Evolutionary conservation across 805 yeast genomes (phyloP), one percentile per base, ranked within the genome.

Genomic region (Teunomyces gatunensis): DNA sequence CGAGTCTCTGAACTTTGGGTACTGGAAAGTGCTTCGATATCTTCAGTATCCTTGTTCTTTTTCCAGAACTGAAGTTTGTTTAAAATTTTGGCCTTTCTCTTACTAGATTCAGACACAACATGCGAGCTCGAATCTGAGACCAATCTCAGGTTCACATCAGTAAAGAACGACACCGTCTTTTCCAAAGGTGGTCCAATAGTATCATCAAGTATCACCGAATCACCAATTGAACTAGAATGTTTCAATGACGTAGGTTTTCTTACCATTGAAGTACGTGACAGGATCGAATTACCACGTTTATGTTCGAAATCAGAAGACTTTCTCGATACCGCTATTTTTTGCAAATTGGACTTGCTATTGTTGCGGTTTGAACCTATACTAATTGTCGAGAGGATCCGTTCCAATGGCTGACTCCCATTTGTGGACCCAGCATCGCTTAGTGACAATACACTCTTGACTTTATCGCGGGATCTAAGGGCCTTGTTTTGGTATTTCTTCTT

Each of bases 11-110:
- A 37, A 23, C 40, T 37, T 12, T 37, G 40, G 13, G 40, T 37
- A 7, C 40, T 37, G 40, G 29, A 37, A 10, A 37, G 40, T 11
- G 17, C 40, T 23, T 37, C 40, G 2, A 12, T 21, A 13, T 37
- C 40, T 2, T 37, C 40, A 23, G 17, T 11, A 6, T 37, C 40
- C 17, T 37, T 37, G 17, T 37, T 37, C 40, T 49, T 58, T 45
- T 65, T 71, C 77, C 77, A 72, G 50, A 72, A 72, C 55, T 67
- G 73, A 4, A 72, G 57, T 47, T 61, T 68, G 32, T 59, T 61
- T 21, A 71, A 50, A 17, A 71, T 50, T 35, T 58, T 63, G 23
- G 54, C 59, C 39, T 63, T 59, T 49, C 58, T 39, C 47, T 58
- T 35, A 36, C 53, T 44, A 34, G 49, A 34, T 33, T 46, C 39